Evolutionary conservation across 805 yeast species (phyloP).

Genomic region (Candida maesae): DNA sequence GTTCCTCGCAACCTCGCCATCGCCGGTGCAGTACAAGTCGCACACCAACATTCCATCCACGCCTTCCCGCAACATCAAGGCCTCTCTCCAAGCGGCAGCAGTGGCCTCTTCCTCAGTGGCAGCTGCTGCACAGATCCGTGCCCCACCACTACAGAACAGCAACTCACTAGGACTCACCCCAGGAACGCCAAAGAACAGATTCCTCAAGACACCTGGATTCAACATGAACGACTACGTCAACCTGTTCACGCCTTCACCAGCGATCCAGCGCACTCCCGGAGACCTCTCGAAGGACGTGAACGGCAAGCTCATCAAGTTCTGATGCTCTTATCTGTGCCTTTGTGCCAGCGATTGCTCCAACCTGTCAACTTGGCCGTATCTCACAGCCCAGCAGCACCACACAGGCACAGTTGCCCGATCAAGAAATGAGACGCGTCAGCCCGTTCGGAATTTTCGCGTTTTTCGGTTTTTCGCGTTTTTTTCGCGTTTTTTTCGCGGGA

Average conservation of each 20-base stretch:
- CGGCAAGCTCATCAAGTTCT: conserved; percentile 26
- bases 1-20: conserved; percentile 82
- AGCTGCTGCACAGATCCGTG: conserved; percentile 15
- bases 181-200: conserved; percentile 29
- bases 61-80: conserved; percentile 18
- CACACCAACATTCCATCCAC: conserved; percentile 21
- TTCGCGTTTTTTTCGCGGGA: background rate
- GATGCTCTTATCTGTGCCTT: background rate
- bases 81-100: conserved; percentile 12
- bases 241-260: conserved; percentile 72
- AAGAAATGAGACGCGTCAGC: conserved; percentile 4
- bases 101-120: too few relatives aligned
- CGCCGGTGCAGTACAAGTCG: conserved; percentile 38
- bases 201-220: conserved; percentile 56
- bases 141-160: conserved; percentile 7
- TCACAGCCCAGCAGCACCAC: too few relatives aligned
- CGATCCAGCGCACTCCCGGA: conserved; percentile 33
- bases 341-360: too few relatives aligned
- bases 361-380: too few relatives aligned
- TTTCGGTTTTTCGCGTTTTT: conserved; percentile 8
- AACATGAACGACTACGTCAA: conserved; percentile 83
- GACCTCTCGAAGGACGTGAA: conserved; percentile 24
- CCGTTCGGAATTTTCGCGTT: conserved; percentile 1
- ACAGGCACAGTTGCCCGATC: background rate
- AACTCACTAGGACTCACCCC: conserved; percentile 18